Percentiles rank a stretch among this genome's conserved stretches.
Conservation (phyloP, 805 yeast genomes). For the Starmerella sirachaensis region DNA sequence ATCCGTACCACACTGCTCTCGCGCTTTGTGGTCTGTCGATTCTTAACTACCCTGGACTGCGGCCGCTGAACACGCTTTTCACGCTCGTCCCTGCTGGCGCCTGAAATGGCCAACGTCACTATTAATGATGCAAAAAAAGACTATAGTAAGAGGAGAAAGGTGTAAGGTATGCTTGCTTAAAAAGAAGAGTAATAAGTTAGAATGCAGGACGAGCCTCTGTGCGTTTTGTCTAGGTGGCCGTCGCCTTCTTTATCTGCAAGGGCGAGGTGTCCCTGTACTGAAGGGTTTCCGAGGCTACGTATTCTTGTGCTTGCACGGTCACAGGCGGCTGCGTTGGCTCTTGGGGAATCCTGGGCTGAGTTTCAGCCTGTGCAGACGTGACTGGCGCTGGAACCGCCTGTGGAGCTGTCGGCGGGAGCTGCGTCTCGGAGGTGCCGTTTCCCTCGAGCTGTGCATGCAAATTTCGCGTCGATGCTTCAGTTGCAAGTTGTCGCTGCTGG, state of each 20-base stretch:
- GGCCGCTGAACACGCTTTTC: constrained; percentile 26
- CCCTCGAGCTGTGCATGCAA: constrained; percentile 17
- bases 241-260: constrained; percentile 7
- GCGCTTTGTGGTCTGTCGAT: constrained; percentile 41
- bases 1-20: constrained; percentile 50
- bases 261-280: constrained; percentile 3
- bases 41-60: constrained; percentile 14
- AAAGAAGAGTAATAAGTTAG: not conserved
- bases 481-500: constrained; percentile 12
- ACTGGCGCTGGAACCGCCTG: constrained; percentile 11
- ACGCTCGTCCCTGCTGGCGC: constrained; percentile 13
- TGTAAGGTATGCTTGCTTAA: not conserved
- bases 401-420: constrained; percentile 5
- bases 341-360: not conserved
- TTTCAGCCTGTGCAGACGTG: not conserved
- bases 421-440: constrained; percentile 11
- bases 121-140: no score
- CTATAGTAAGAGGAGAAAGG: no score
- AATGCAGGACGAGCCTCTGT: not conserved
- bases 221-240: not conserved
- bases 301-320: no score
- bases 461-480: constrained; percentile 5
- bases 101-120: not conserved
- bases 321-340: not conserved
- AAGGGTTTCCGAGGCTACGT: not conserved